Evolutionary conservation across 2,329 filamentous ascomycete genomes (phyloP), one percentile per base, ranked within the genome.

Genomic region (Colletotrichum sp.): DNA sequence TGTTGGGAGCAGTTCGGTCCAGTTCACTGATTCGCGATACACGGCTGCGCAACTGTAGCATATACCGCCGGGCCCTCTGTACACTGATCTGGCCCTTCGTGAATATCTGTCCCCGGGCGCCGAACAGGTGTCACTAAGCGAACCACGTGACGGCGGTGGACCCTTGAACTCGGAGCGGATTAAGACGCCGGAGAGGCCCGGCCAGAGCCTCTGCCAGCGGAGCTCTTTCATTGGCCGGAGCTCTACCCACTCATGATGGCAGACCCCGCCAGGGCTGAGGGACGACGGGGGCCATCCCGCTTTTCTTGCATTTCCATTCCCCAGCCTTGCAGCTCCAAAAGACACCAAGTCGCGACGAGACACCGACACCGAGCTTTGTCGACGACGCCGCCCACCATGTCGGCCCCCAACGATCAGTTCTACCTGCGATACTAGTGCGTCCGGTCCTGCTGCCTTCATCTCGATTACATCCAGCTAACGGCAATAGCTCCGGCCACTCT

Each of bases 351-450:
- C 75, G 79, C 77, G 75, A 80, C 76, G 66, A 71, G 58, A 77
- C 66, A 66, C 74, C 32, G 69, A 66, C 39, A 66, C 43, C 56
- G 39, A 60, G 27, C 43, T 56, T 66, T 58, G 72, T 72, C 61
- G 62, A 43, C 39, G n/a, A 60, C 62, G 70, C 77, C 78, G 80
- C 79, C 43, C 79, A 88, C 82, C 76, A 96, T 94, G 90, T 88
- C 94, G 80, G 88, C 90, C 74, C 86, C 89, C 80, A 94, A 91
- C 85, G 96, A 98, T 81, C 93, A 94, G 9, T 98, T 99, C 84
- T 99, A 99, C 83, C 88, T 99, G 79, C 93, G 97, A 81, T 99
- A 99, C 90, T 99, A 99, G 96, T 98, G 92, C 85, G 94, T 85
- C 43, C 79, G 70, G 69, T 9, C 28, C 22, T 52, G 34, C 52